Evolutionary conservation across 2,329 filamentous ascomycete genomes (phyloP).

Genomic region (Xylogone sp.): DNA sequence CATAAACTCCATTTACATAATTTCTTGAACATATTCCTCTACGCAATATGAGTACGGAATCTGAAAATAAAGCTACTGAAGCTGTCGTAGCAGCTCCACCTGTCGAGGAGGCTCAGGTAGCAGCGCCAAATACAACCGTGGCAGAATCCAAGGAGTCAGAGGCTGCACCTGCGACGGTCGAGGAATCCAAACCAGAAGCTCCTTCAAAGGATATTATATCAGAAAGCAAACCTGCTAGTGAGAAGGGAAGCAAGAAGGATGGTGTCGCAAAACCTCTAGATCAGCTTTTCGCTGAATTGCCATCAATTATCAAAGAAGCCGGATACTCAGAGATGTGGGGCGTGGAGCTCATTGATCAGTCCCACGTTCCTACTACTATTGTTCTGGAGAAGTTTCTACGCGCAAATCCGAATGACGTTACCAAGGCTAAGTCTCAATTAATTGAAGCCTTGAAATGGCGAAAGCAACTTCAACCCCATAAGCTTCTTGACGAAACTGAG

Average conservation of each 20-base stretch:
- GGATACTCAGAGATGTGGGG: conserved; percentile 83
- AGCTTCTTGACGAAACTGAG: conserved; percentile 55
- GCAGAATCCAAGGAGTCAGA: conserved; percentile 4
- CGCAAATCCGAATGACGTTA: conserved; percentile 75
- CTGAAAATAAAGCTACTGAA: conserved; percentile 6
- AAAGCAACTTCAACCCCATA: conserved; percentile 67
- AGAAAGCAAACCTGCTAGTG: neutral
- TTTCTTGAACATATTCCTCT: neutral
- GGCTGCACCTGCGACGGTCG: conserved; percentile 2
- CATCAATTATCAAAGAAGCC: conserved; percentile 51
- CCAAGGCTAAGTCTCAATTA: conserved; percentile 74
- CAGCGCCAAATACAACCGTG: conserved; percentile 1
- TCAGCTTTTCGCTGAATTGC: conserved; percentile 55
- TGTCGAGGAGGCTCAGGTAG: conserved; percentile 5
- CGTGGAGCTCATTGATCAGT: conserved; percentile 52
- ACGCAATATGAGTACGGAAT: conserved; percentile 16
- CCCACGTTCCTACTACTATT: conserved; percentile 72
- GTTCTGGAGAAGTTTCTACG: conserved; percentile 91
- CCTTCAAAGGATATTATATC: conserved; percentile 6
- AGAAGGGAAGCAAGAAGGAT: neutral
- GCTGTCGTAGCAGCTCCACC: neutral
- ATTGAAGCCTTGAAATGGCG: conserved; percentile 79
- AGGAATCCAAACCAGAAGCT: conserved; percentile 1
- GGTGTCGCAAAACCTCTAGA: conserved; percentile 34
- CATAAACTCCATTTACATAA: neutral